Base-by-base conservation (phyloP, 2,329 filamentous ascomycete species). In the Teratosphaeria zuluensis region DNA sequence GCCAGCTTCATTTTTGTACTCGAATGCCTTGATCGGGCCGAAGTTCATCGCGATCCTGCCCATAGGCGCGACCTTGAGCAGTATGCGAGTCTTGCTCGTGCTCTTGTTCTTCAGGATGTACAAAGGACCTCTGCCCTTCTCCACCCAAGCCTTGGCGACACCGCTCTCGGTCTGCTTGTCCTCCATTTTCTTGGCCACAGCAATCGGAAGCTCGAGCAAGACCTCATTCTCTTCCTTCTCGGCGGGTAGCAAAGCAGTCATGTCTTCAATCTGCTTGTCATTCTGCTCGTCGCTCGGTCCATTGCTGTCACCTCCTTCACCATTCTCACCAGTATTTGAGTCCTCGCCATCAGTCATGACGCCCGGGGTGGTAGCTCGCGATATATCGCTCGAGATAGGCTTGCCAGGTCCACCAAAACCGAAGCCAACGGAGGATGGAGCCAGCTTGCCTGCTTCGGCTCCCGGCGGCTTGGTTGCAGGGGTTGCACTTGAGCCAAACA, bases 41-140 rank as follows among this genome's bases (percentile, higher is more conserved):
- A 86, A 83, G 74, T 95, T 95, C 67, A 95, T 76, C 3, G 87
- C 81, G 53, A 92, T 78, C 46, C 87, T 82, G 16, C 90, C 90
- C 62, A 85, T 81, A 0, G 89, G 88, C 63, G 91, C 87, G n/a
- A 84, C 83, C 55, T 90, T 84, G 62, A 92, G 75, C 21, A 95
- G 75, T 53, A 94, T 76, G 48, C 90, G 84, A 3, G 85, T 81
- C 31, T 81, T 79, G 21, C 82, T 83, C 0, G 84, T 89, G 16
- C 80, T 79, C 70, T 89, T 88, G 75, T 92, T 81, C 73, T 87
- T 87, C 61, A 95, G 77, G 14, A 95, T 70, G 46, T 88, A 85
- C 56, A 92, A 75, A 11, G 83, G 81, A 0, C 90, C 90, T 7
- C 89, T 77, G 52, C 89, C 90, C 70, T 87, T 83, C 0, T 81